phyloP scores from a whole-genome alignment of 1,284 basidiomycete species.

The Marasmius fiardii region DNA sequence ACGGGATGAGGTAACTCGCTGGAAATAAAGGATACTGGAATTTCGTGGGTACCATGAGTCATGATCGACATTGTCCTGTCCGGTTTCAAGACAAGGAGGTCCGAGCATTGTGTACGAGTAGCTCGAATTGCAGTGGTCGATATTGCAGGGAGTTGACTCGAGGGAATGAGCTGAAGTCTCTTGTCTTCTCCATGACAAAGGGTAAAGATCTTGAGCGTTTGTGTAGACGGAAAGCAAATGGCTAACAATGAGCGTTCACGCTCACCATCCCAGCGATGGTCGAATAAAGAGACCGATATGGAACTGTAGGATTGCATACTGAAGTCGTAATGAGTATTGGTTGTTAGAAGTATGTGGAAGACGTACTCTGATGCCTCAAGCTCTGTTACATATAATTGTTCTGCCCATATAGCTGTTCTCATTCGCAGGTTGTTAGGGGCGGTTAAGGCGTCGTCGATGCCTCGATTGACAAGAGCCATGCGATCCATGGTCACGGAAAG shows the following conservation, averaged over 20 bases:
- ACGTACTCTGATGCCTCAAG: conserved; percentile 53
- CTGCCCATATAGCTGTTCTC: conserved; percentile 68
- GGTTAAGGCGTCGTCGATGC: conserved; percentile 31
- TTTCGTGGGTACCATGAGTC: conserved; percentile 54
- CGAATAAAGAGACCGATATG: conserved; percentile 60
- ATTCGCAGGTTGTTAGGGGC: conserved; percentile 57
- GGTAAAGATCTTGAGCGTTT: conserved; percentile 47
- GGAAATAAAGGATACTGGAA: conserved; percentile 32
- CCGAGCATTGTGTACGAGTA: conserved; percentile 60
- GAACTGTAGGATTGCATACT: conserved; percentile 38
- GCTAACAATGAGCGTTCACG: conserved; percentile 50
- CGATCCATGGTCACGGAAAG: conserved; percentile 60
- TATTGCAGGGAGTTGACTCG: conserved; percentile 42
- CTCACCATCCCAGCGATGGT: conserved; percentile 60
- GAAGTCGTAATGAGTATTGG: conserved; percentile 11
- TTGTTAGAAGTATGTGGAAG: neutral
- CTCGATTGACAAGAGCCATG: conserved; percentile 50
- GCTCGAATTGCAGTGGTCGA: conserved; percentile 57
- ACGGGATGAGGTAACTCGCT: no score
- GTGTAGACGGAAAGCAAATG: conserved; percentile 50
- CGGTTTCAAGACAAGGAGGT: conserved; percentile 63
- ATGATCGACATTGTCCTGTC: conserved; percentile 50
- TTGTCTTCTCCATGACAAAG: conserved; percentile 37
- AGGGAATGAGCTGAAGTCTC: conserved; percentile 36
- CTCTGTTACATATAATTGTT: conserved; percentile 50